A percentile compares a stretch with the other conserved stretches of the same genome.
These are phyloP conservation scores for Solanum okadae DNA, from an alignment of 257 asterid genomes.

Conservation along the genomic window DNA sequence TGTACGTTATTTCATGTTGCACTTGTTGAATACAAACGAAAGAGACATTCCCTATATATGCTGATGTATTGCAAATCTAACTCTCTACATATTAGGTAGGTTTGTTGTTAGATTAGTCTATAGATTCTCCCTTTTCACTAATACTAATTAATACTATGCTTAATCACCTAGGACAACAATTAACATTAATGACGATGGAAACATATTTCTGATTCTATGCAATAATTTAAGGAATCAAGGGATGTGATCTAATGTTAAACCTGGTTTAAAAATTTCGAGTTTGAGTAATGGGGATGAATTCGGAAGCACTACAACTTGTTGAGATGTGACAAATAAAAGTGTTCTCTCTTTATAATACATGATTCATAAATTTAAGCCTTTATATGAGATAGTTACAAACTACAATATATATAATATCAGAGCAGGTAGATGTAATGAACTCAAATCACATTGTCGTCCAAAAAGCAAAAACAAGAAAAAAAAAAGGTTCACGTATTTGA, in stretches of 20 bases:
- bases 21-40: background rate
- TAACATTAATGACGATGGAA: background rate
- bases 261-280: background rate
- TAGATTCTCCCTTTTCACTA: background rate
- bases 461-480: background rate
- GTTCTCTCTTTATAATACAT: background rate
- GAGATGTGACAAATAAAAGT: background rate
- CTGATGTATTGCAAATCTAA: background rate
- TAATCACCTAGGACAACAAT: background rate
- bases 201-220: background rate
- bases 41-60: background rate
- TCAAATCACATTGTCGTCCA: background rate
- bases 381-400: background rate
- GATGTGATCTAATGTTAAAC: background rate
- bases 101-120: background rate
- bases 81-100: background rate
- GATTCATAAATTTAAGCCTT: background rate
- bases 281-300: background rate
- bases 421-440: background rate
- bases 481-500: background rate
- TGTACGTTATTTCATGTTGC: background rate
- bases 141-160: background rate
- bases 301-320: background rate
- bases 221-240: background rate
- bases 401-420: background rate